Base-by-base conservation (phyloP, 2,329 filamentous ascomycete species). In the Fusarium nanum region DNA sequence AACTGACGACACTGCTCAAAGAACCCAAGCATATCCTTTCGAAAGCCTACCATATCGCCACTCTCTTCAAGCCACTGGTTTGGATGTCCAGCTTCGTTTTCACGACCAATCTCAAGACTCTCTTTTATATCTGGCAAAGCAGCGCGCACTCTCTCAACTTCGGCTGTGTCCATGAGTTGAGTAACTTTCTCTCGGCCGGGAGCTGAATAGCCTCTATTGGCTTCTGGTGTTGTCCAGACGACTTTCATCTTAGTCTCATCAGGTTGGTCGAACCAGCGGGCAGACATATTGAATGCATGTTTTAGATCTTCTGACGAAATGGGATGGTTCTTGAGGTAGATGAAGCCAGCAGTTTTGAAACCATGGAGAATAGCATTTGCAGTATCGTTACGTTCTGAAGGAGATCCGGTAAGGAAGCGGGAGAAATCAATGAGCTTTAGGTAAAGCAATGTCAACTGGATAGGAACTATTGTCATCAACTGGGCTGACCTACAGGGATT, bases 331-430 rank as follows among this genome's bases (percentile, higher is more conserved):
- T 90, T 90, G 41, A 97, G 88, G 81, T 97, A 97, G 76, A 98
- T 88, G 83, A 98, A 97, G 60, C 94, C 94, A 4, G 94, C 92
- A 3, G 87, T 91, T 75, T 94, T 92, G 83, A 98, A 97, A 44
- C 93, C 94, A 56, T 89, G 77, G 14, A 95, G 89, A 72, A 97
- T 90, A 42, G 91, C 88, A 56, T 88, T 81, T 23, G 93, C 94
- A 2, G 92, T 89, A 45, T 86, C 81, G 53, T 85, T 82, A 73
- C 91, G 91, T 71, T 91, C 83, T 12, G 84, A 75, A 1, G 87
- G 82, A 22, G 86, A 84, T 34, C 91, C 91, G 60, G 85, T 80
- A 25, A 93, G 87, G 79, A 94, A 96, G 45, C 84, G 84, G 14
- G 88, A 88, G 78, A 97, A 94, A 84, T 97, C 79, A 46, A 78